Conservation (phyloP, 306 rosid genomes). For the Citrullus colocynthis region DNA sequence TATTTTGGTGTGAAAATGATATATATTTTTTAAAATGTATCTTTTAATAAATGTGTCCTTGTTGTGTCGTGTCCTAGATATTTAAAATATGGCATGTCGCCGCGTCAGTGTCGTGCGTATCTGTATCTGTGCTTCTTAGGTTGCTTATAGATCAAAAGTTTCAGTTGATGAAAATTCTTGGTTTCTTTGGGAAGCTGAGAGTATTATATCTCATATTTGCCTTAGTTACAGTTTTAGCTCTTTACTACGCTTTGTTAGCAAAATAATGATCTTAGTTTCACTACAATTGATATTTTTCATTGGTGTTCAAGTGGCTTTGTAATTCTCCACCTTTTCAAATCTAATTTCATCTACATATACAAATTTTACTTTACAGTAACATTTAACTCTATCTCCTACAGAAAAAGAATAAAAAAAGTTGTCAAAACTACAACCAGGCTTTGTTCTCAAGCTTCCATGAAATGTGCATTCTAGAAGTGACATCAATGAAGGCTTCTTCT, state of each 20-base stretch:
- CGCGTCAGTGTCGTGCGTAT: too few species aligned
- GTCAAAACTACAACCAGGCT: background rate
- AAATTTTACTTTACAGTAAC: background rate
- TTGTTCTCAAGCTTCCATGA: background rate
- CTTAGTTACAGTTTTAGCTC: background rate
- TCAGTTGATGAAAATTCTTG: background rate
- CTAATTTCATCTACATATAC: background rate
- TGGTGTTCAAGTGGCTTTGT: background rate
- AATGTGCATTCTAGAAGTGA: slow-evolving; percentile 10
- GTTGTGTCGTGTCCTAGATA: too few species aligned
- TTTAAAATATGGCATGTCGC: too few species aligned
- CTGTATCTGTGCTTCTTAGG: too few species aligned
- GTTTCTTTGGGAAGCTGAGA: background rate
- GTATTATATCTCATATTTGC: background rate
- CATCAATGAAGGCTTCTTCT: slow-evolving; percentile 11
- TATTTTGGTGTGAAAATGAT: too few species aligned
- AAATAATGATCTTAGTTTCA: background rate
- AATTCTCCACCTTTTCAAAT: background rate
- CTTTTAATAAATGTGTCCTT: too few species aligned
- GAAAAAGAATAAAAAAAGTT: background rate
- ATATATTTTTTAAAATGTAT: too few species aligned
- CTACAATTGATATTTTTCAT: background rate
- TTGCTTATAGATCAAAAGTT: background rate
- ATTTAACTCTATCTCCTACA: background rate
- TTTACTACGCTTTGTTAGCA: background rate